These are phyloP conservation scores for Candida insectorum DNA, from an alignment of 805 yeast genomes.

Conservation along the genomic window DNA sequence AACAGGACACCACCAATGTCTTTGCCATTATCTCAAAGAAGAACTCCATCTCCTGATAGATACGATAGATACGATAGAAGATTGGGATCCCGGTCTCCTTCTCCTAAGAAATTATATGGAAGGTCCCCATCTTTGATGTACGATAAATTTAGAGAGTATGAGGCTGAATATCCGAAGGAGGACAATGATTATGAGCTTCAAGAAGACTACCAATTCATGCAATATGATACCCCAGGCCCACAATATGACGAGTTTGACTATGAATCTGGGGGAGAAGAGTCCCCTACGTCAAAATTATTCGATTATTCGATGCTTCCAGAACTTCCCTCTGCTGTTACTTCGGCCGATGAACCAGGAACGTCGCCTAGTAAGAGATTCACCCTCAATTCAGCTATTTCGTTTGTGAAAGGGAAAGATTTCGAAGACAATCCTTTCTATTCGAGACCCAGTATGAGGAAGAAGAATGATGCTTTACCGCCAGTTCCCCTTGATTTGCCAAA, in stretches of 20 bases:
- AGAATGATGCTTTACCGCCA: slow-evolving; percentile 33
- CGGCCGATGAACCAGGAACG: slow-evolving; percentile 4
- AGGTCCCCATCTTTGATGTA: slow-evolving; percentile 22
- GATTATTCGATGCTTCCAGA: slow-evolving; percentile 28
- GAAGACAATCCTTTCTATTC: slow-evolving; percentile 5
- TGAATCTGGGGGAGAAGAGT: slow-evolving; percentile 4
- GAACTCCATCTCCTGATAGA: slow-evolving; percentile 7
- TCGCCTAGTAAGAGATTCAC: slow-evolving; percentile 18
- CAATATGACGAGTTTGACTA: slow-evolving; percentile 3
- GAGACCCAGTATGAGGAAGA: slow-evolving; percentile 9
- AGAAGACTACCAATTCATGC: not conserved
- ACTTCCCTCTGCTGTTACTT: slow-evolving; percentile 17
- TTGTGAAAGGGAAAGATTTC: slow-evolving; percentile 27
- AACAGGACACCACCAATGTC: slow-evolving; percentile 1
- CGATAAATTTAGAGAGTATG: slow-evolving; percentile 2
- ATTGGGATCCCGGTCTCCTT: slow-evolving; percentile 19
- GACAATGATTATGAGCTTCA: not conserved
- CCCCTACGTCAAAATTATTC: slow-evolving; percentile 12
- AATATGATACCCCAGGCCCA: not conserved
- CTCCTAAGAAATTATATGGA: slow-evolving; percentile 23
- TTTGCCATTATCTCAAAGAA: not conserved
- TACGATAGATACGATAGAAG: slow-evolving; percentile 4
- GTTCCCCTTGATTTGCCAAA: slow-evolving; percentile 48
- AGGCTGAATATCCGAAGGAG: not conserved
- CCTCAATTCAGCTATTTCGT: slow-evolving; percentile 25